phyloP scores from a whole-genome alignment of 73 alveolate genomes.

The Effrenium voratum region DNA sequence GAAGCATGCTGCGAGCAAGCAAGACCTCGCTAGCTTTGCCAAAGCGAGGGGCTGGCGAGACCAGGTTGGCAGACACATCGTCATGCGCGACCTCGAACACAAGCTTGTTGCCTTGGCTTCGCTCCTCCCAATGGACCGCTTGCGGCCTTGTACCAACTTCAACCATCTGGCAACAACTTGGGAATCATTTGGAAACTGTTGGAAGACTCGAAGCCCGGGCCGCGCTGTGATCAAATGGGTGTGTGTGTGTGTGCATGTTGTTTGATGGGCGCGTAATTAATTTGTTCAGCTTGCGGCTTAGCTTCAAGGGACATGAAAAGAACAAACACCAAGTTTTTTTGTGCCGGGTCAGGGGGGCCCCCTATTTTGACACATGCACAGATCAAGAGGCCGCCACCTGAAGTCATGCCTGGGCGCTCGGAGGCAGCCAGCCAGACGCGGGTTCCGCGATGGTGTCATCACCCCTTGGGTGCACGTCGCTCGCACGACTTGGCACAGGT shows the following conservation, averaged over 20 bases:
- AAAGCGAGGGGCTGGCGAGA: conserved; percentile 51
- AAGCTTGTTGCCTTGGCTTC: background rate
- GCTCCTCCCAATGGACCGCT: background rate
- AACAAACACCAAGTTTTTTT: no score
- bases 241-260: background rate
- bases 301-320: background rate
- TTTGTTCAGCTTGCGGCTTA: background rate
- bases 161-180: background rate
- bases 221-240: background rate
- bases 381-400: no score
- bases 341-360: no score
- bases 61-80: background rate
- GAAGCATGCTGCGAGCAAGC: background rate
- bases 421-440: no score
- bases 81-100: background rate
- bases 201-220: background rate
- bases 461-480: no score
- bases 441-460: no score
- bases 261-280: background rate
- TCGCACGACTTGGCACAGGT: background rate
- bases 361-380: no score
- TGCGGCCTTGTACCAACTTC: no score
- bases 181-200: background rate
- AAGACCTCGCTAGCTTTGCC: background rate
- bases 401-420: no score